Percentiles rank a stretch among this genome's conserved stretches.
These are phyloP conservation scores for Lepidium sativum DNA, from an alignment of 345 rosid species.

Conservation along the genomic window DNA sequence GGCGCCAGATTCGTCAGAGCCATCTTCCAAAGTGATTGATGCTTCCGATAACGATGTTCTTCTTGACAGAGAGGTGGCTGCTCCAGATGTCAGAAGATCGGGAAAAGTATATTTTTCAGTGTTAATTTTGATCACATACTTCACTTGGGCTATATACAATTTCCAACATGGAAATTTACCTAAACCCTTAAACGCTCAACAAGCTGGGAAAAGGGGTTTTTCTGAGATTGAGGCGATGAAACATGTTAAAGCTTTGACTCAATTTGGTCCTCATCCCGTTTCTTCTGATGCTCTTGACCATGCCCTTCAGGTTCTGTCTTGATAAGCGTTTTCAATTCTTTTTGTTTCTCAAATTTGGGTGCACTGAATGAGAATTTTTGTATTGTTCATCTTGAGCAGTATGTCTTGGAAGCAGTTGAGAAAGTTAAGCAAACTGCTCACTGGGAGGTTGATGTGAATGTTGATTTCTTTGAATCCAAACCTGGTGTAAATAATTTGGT, in stretches of 20 bases:
- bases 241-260: slow-evolving; percentile 72
- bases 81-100: slow-evolving; percentile 38
- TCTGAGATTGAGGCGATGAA: slow-evolving; percentile 74
- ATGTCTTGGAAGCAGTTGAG: slow-evolving; percentile 64
- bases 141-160: slow-evolving; percentile 53
- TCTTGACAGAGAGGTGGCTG: not conserved
- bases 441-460: slow-evolving; percentile 80
- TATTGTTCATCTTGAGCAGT: slow-evolving; percentile 35
- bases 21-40: slow-evolving; percentile 18
- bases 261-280: slow-evolving; percentile 78
- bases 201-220: slow-evolving; percentile 92
- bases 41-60: not conserved
- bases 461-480: slow-evolving; percentile 59
- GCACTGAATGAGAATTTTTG: not conserved
- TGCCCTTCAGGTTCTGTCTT: slow-evolving; percentile 53
- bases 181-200: slow-evolving; percentile 51
- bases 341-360: not conserved
- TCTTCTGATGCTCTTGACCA: slow-evolving; percentile 71
- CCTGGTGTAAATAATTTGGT: slow-evolving; percentile 56
- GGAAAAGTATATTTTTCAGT: slow-evolving; percentile 45
- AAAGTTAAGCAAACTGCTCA: slow-evolving; percentile 56
- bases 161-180: slow-evolving; percentile 67
- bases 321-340: not conserved
- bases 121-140: slow-evolving; percentile 37
- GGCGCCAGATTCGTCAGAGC: slow-evolving; percentile 12